Evolutionary conservation across 352 stramenopile species (phyloP).

Genomic region (Pythium myriotylum): DNA sequence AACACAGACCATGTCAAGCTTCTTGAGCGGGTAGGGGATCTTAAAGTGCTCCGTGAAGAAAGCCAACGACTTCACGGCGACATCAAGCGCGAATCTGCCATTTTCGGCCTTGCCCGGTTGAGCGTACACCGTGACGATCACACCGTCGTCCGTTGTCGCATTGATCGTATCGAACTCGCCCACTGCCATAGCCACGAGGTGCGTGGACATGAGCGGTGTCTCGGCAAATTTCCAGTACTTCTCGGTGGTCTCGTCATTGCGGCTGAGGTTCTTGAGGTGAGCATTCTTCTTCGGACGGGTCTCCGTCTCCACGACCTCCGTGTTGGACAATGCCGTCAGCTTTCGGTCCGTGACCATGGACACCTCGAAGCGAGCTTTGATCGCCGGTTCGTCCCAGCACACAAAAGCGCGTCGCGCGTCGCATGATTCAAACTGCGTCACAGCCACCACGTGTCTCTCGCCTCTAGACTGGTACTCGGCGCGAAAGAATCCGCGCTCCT

Average conservation of each 20-base stretch:
- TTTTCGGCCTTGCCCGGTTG: conserved; percentile 89
- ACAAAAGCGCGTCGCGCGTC: conserved; percentile 94
- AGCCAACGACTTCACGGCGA: conserved; percentile 57
- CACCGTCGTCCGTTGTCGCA: conserved; percentile 82
- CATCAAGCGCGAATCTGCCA: conserved; percentile 90
- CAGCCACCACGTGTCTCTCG: conserved; percentile 92
- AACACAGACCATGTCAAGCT: conserved; percentile 97
- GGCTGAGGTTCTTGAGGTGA: conserved; percentile 45
- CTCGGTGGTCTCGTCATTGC: conserved; percentile 36
- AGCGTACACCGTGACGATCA: conserved; percentile 95
- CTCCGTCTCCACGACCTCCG: conserved; percentile 88
- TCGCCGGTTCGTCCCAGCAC: conserved; percentile 97
- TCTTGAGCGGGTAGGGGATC: conserved; percentile 94
- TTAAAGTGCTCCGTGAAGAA: conserved; percentile 71
- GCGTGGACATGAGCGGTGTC: conserved; percentile 96
- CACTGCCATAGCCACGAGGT: conserved; percentile 95
- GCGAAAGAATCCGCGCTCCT: conserved; percentile 96
- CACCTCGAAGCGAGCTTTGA: conserved; percentile 95
- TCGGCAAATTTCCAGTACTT: too few relatives aligned
- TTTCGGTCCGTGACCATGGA: conserved; percentile 90
- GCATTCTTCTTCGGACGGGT: conserved; percentile 57
- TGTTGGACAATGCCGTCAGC: conserved; percentile 96
- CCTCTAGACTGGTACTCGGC: conserved; percentile 91
- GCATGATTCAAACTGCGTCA: conserved; percentile 79
- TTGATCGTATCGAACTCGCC: conserved; percentile 96